phyloP scores from a whole-genome alignment of 116 monocot species.

The Papilionanthe hybrid region DNA sequence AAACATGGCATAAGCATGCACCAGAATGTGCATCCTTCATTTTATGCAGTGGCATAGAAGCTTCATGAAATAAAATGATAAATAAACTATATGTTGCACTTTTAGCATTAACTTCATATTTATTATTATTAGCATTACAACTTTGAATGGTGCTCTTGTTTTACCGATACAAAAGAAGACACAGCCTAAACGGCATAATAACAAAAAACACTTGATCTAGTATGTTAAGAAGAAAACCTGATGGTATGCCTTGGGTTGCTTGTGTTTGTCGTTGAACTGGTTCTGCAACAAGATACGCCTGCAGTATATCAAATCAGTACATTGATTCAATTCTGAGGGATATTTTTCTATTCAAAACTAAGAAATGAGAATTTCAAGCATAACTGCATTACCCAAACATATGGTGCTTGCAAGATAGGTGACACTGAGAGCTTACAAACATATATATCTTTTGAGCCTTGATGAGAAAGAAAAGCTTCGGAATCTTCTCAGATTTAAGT shows the following conservation, averaged over 20 bases:
- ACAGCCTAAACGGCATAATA: not conserved
- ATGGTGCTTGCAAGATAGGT: too few species aligned
- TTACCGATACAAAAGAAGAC: not conserved
- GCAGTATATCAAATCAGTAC: constrained; percentile 12
- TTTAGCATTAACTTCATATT: not conserved
- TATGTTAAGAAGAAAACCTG: constrained; percentile 25
- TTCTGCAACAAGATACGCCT: constrained; percentile 32
- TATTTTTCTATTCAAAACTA: too few species aligned
- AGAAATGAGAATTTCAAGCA: too few species aligned
- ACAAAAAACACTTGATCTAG: not conserved
- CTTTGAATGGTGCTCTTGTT: not conserved
- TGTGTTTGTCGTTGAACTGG: constrained; percentile 27
- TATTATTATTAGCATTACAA: not conserved
- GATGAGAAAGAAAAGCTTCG: too few species aligned
- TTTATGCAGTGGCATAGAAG: not conserved
- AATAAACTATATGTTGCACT: not conserved
- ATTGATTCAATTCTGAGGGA: too few species aligned
- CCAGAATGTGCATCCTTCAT: not conserved
- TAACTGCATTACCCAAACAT: too few species aligned
- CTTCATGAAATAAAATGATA: not conserved
- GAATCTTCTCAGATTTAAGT: too few species aligned
- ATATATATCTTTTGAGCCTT: too few species aligned
- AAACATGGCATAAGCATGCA: not conserved
- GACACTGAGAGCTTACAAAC: too few species aligned
- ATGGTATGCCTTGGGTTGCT: constrained; percentile 14